Evolutionary conservation across 2,329 filamentous ascomycete genomes (phyloP).

Genomic region (Penicillium sp.): DNA sequence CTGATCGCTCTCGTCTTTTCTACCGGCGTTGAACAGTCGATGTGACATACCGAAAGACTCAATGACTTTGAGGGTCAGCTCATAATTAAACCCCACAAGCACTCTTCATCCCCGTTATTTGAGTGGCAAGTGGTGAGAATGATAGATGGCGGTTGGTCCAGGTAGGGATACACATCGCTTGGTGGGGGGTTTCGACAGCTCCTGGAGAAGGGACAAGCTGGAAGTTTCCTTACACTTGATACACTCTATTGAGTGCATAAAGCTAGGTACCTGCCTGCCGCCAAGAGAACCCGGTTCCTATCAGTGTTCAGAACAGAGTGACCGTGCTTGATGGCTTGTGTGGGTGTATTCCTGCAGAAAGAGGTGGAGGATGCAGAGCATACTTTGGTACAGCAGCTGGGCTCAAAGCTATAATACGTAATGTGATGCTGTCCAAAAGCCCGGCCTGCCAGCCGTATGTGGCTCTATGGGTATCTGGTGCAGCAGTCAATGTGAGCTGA

Average conservation of each 20-base stretch:
- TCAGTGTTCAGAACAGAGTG: too few relatives aligned
- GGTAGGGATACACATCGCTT: conserved; percentile 55
- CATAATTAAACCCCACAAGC: conserved; percentile 52
- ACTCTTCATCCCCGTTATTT: conserved; percentile 29
- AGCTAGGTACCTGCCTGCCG: too few relatives aligned
- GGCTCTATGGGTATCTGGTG: background rate
- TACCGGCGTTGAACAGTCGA: background rate
- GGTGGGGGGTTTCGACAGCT: too few relatives aligned
- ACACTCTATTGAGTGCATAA: too few relatives aligned
- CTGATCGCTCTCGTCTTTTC: background rate
- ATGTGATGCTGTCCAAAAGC: background rate
- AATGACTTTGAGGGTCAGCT: conserved; percentile 50
- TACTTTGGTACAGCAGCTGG: background rate
- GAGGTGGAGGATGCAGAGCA: background rate
- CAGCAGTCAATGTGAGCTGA: background rate
- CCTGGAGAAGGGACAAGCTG: too few relatives aligned
- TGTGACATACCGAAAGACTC: conserved; percentile 38
- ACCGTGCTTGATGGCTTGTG: too few relatives aligned
- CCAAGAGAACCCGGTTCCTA: too few relatives aligned
- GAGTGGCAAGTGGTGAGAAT: conserved; percentile 42
- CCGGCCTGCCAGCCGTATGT: background rate
- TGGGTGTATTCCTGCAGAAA: background rate
- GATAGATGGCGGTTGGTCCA: conserved; percentile 56
- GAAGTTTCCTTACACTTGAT: too few relatives aligned
- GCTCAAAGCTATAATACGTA: background rate